Evolutionary conservation across 306 rosid genomes (phyloP), one percentile per base, ranked within the genome.

Genomic region (Quercus alba): DNA sequence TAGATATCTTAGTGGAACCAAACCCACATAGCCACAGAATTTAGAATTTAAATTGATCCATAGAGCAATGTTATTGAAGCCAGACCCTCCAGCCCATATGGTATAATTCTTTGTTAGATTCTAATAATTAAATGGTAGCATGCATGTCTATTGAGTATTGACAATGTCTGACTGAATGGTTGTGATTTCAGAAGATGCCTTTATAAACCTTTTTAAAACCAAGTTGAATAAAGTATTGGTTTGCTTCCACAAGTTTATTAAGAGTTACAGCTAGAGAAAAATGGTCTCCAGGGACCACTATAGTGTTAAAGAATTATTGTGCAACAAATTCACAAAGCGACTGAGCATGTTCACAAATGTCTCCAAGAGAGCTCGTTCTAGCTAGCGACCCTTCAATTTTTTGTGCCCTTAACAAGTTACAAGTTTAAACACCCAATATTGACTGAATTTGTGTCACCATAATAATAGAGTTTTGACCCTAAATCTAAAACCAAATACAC

Each of bases 1-100:
- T 44, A 73, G 41, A 68, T 54, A 85, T 73, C 88, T 82, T 20
- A 55, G 67, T 81, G 75, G 56, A 67, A 38, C 46, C 66, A 51
- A 51, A 41, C 17, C 15, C 46, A 41, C 72, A 19, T n/a, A 19
- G 72, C 72, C 6, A 33, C 11, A 49, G 15, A 49, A 49, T 49
- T 49, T 49, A 49, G 54, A 49, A 49, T 49, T 49, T 49, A 49
- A 49, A 49, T 49, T 49, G 54, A 49, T 49, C 54, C 15, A 13
- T 49, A 3, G 54, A 12, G 54, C 54, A 49, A 3, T 12, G 54
- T 1, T 3, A 49, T 49, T 49, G 54, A 49, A 49, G 54, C 17
- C 46, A 41, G 46, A 41, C 46, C 46, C 46, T 12, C 54, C 14
- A 49, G 54, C 54, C 17, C 14, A 12, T 49, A 12, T 12, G 54